Conservation (phyloP, 2,329 filamentous ascomycete genomes). For the Calonectria crousiana region DNA sequence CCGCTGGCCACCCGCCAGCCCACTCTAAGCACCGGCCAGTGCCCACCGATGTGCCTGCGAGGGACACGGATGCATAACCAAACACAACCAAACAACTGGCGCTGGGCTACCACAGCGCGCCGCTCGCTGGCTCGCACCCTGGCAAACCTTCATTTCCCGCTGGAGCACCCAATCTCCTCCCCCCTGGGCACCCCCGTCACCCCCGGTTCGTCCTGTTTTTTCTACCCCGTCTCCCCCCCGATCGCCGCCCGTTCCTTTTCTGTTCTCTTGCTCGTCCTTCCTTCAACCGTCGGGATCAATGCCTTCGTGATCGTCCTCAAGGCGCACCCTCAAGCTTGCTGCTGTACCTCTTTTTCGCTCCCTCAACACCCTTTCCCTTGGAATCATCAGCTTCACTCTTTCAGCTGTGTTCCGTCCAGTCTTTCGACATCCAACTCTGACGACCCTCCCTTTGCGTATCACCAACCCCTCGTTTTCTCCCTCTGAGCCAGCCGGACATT, state of each 20-base stretch:
- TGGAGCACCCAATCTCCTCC: conserved; percentile 27
- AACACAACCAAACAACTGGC: conserved; percentile 10
- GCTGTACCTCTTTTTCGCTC: conserved; percentile 42
- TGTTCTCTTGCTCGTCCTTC: conserved; percentile 35
- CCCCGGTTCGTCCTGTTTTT: conserved; percentile 30
- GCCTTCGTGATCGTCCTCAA: conserved; percentile 41
- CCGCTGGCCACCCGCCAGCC: neutral
- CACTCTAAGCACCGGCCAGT: conserved; percentile 1
- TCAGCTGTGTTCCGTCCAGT: conserved; percentile 57
- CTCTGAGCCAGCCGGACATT: conserved; percentile 35
- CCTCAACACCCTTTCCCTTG: conserved; percentile 43
- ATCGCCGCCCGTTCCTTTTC: conserved; percentile 27
- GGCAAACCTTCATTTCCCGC: conserved; percentile 40
- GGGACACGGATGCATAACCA: conserved; percentile 6
- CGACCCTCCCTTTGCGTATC: conserved; percentile 34
- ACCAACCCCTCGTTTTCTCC: conserved; percentile 38
- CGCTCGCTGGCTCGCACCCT: conserved; percentile 29
- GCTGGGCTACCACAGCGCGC: neutral
- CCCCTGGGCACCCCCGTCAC: conserved; percentile 21
- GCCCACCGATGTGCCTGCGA: neutral
- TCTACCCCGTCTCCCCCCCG: conserved; percentile 36
- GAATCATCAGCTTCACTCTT: conserved; percentile 58
- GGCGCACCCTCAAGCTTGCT: conserved; percentile 38
- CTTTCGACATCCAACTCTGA: conserved; percentile 40
- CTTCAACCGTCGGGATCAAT: conserved; percentile 42